Conservation (phyloP, 108 stramenopile species). For the Nitzschia sp. region DNA sequence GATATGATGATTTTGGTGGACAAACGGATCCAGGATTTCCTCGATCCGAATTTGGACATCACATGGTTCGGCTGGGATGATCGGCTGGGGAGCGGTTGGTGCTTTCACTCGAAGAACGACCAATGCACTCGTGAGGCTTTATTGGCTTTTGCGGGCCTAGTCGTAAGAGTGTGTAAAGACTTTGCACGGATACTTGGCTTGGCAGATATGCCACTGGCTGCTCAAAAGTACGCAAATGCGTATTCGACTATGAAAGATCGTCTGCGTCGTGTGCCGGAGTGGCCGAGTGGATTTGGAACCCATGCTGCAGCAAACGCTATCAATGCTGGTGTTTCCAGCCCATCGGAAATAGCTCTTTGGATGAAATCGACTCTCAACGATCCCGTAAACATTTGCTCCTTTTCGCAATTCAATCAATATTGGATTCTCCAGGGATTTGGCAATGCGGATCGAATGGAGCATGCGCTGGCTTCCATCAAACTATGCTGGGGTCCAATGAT, state of each 20-base stretch:
- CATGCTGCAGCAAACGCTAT: slow-evolving; percentile 47
- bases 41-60: slow-evolving; percentile 33
- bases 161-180: slow-evolving; percentile 36
- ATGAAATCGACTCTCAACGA: slow-evolving; percentile 30
- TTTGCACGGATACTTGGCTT: slow-evolving; percentile 7
- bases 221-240: slow-evolving; percentile 7
- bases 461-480: slow-evolving; percentile 35
- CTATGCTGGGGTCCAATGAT: slow-evolving; percentile 45
- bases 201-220: neutral
- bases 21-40: slow-evolving; percentile 31
- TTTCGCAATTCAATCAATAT: slow-evolving; percentile 47
- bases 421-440: slow-evolving; percentile 45
- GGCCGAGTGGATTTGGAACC: slow-evolving; percentile 29
- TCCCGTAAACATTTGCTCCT: slow-evolving; percentile 33
- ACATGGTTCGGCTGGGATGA: slow-evolving; percentile 57
- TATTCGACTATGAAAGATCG: slow-evolving; percentile 4
- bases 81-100: slow-evolving; percentile 46
- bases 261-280: slow-evolving; percentile 24
- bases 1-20: slow-evolving; percentile 32
- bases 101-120: slow-evolving; percentile 40
- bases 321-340: slow-evolving; percentile 21
- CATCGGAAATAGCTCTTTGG: slow-evolving; percentile 26
- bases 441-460: slow-evolving; percentile 32
- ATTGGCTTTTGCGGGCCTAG: slow-evolving; percentile 38
- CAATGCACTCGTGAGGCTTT: slow-evolving; percentile 32